Conservation (phyloP, 2,329 filamentous ascomycete species). For the Fusarium sp. region DNA sequence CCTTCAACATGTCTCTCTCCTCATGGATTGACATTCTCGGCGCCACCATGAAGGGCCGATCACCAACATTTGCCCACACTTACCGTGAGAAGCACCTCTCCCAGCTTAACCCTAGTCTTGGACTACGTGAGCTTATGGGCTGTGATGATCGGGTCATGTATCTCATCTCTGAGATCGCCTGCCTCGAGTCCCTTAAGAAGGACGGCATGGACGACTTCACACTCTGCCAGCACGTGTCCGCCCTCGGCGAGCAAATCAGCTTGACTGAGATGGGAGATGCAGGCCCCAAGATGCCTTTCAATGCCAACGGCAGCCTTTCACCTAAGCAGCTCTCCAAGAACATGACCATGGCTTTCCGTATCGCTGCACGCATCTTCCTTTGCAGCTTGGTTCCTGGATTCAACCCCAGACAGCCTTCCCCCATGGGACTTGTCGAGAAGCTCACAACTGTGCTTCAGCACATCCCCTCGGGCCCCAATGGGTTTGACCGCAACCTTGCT, state of each 20-base stretch:
- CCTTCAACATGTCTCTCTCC: slow-evolving; percentile 95
- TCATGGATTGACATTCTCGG: slow-evolving; percentile 98
- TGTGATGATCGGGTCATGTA: slow-evolving; percentile 99
- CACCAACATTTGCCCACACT: slow-evolving; percentile 91
- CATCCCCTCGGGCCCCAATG: slow-evolving; percentile 83
- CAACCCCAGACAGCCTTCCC: slow-evolving; percentile 79
- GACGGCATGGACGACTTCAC: slow-evolving; percentile 87
- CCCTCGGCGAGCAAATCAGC: slow-evolving; percentile 88
- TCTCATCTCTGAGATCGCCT: slow-evolving; percentile 96
- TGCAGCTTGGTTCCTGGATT: slow-evolving; percentile 94
- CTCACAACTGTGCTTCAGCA: slow-evolving; percentile 81
- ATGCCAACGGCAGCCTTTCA: slow-evolving; percentile 78
- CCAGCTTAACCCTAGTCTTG: slow-evolving; percentile 69
- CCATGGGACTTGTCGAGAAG: slow-evolving; percentile 80
- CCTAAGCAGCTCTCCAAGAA: slow-evolving; percentile 88
- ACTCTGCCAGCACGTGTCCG: slow-evolving; percentile 88
- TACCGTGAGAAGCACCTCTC: slow-evolving; percentile 95
- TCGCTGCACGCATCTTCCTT: slow-evolving; percentile 95
- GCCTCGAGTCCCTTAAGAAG: slow-evolving; percentile 88
- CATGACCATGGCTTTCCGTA: slow-evolving; percentile 90
- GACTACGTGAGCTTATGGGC: slow-evolving; percentile 93
- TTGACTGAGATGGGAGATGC: slow-evolving; percentile 77
- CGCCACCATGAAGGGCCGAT: slow-evolving; percentile 87
- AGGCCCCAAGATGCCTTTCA: slow-evolving; percentile 71
- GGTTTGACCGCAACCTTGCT: slow-evolving; percentile 89